These are phyloP conservation scores for Dendrobium chrysotoxum DNA, from an alignment of 106 monocot genomes.

Conservation along the genomic window DNA sequence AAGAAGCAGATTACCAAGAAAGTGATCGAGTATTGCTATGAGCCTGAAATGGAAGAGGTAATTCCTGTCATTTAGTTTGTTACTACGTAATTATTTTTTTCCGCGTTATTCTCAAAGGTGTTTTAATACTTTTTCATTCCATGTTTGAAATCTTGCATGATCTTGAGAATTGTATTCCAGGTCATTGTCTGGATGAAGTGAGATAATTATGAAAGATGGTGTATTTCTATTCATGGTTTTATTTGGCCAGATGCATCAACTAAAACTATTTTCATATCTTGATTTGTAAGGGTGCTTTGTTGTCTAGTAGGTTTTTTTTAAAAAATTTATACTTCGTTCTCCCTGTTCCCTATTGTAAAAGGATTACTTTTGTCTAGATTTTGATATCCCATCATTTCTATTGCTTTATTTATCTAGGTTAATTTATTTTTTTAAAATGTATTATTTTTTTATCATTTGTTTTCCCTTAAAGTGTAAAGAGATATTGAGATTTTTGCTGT, in stretches of 20 bases:
- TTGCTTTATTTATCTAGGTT: background rate
- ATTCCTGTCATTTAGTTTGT: slow-evolving; percentile 3
- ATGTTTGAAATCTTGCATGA: background rate
- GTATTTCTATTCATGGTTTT: background rate
- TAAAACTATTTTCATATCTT: background rate
- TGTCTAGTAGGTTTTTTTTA: background rate
- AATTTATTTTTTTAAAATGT: background rate
- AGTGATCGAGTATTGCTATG: slow-evolving; percentile 94
- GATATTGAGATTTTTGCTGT: background rate
- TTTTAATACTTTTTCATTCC: background rate
- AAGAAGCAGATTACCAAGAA: slow-evolving; percentile 70
- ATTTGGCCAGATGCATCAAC: background rate
- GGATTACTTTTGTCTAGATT: background rate
- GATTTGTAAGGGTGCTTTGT: background rate
- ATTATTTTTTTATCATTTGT: background rate
- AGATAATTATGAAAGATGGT: background rate
- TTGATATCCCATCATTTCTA: background rate
- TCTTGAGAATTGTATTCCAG: background rate
- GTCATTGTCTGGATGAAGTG: background rate
- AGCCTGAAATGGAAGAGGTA: slow-evolving; percentile 99
- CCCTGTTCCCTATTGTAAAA: background rate
- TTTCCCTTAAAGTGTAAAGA: background rate
- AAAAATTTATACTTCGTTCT: background rate
- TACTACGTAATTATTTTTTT: background rate
- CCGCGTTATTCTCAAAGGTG: background rate